These are phyloP conservation scores for Cladosporium sphaerospermum DNA, from an alignment of 2,329 filamentous ascomycete genomes.

Conservation along the genomic window DNA sequence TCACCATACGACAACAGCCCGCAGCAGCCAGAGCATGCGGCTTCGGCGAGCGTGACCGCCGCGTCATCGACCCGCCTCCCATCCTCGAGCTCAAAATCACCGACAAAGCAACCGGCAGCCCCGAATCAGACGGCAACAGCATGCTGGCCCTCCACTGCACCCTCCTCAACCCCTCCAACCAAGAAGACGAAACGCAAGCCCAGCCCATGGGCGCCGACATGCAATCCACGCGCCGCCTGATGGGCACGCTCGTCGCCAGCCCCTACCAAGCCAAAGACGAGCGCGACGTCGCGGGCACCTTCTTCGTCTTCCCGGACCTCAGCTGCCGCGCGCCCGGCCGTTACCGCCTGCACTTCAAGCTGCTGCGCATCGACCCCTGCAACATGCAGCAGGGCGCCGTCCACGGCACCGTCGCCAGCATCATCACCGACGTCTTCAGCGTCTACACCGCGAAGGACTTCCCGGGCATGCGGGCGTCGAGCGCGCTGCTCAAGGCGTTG, in stretches of 20 bases:
- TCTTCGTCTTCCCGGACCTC: constrained; percentile 80
- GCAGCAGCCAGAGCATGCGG: constrained; percentile 72
- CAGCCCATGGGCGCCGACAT: constrained; percentile 44
- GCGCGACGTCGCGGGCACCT: constrained; percentile 65
- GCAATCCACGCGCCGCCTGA: constrained; percentile 65
- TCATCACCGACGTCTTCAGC: constrained; percentile 65
- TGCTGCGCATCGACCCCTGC: constrained; percentile 64
- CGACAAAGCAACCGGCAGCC: constrained; percentile 48
- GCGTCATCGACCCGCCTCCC: constrained; percentile 77
- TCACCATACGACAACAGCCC: constrained; percentile 69
- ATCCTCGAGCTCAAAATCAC: constrained; percentile 69
- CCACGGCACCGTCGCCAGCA: constrained; percentile 44
- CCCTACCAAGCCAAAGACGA: constrained; percentile 74
- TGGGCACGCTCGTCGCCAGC: constrained; percentile 72
- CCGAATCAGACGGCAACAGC: constrained; percentile 59
- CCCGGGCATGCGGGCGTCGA: constrained; percentile 75
- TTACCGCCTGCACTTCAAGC: constrained; percentile 68
- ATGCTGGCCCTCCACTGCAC: constrained; percentile 59
- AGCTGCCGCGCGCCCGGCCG: constrained; percentile 70
- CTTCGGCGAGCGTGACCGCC: constrained; percentile 73
- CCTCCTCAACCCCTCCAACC: constrained; percentile 64
- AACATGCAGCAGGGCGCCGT: constrained; percentile 49
- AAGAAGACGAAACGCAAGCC: constrained; percentile 59
- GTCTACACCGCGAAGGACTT: constrained; percentile 84
- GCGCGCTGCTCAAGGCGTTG: constrained; percentile 63